Evolutionary conservation across 2,329 filamentous ascomycete genomes (phyloP).

Genomic region (Endoconidiophora polonica): DNA sequence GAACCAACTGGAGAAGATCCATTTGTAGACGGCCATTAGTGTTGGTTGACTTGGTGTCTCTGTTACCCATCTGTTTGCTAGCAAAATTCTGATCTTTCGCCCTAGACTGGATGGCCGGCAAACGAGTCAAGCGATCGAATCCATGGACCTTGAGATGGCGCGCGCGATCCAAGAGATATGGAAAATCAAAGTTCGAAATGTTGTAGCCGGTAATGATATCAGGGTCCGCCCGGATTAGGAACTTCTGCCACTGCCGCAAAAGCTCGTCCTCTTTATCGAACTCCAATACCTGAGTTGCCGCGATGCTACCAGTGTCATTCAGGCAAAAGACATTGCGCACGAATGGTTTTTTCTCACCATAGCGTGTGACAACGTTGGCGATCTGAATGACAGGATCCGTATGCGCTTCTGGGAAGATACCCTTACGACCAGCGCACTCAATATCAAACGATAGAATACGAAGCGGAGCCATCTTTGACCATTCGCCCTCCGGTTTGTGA

Average conservation of each 20-base stretch:
- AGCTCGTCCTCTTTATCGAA: slow-evolving; percentile 71
- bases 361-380: slow-evolving; percentile 84
- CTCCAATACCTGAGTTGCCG: slow-evolving; percentile 82
- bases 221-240: slow-evolving; percentile 76
- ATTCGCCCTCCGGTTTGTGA: slow-evolving; percentile 79
- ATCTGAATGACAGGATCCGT: slow-evolving; percentile 95
- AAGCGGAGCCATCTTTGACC: slow-evolving; percentile 93
- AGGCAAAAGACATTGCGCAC: slow-evolving; percentile 92
- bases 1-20: slow-evolving; percentile 84
- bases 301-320: slow-evolving; percentile 80
- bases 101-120: slow-evolving; percentile 53
- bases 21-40: slow-evolving; percentile 87
- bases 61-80: slow-evolving; percentile 95
- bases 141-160: slow-evolving; percentile 61
- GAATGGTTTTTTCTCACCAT: slow-evolving; percentile 91
- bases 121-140: slow-evolving; percentile 78
- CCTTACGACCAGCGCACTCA: slow-evolving; percentile 92
- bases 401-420: slow-evolving; percentile 86
- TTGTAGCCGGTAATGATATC: slow-evolving; percentile 99
- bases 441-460: slow-evolving; percentile 95
- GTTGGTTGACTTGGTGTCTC: slow-evolving; percentile 86
- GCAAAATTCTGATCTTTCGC: slow-evolving; percentile 74
- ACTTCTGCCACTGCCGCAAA: slow-evolving; percentile 84
- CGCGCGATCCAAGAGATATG: slow-evolving; percentile 80
- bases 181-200: slow-evolving; percentile 96